phyloP scores from a whole-genome alignment of 2,329 filamentous ascomycete genomes.

The Xylaria sp. region DNA sequence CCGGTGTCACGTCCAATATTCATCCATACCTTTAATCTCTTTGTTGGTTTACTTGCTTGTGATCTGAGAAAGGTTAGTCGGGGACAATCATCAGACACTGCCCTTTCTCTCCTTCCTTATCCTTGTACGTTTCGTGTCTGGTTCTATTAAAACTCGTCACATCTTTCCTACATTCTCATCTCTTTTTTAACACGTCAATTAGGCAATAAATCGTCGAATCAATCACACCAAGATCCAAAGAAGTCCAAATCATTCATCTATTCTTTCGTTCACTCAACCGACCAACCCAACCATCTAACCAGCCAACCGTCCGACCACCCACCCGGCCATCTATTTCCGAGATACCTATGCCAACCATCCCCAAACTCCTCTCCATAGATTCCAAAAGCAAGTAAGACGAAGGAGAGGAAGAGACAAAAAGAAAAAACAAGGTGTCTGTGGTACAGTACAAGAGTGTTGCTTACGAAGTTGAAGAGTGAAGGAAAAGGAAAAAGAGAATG shows the following conservation, averaged over 20 bases:
- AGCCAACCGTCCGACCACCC: not conserved
- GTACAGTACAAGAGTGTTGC: constrained; percentile 8
- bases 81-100: too few relatives aligned
- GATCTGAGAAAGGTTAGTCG: too few relatives aligned
- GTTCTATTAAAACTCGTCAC: not conserved
- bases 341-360: not conserved
- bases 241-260: constrained; percentile 19
- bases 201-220: not conserved
- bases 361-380: constrained; percentile 10
- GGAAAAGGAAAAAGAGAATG: not conserved
- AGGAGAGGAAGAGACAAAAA: not conserved
- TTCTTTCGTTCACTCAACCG: constrained; percentile 9
- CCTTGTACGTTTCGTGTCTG: not conserved
- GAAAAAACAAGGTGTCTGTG: not conserved
- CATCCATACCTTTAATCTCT: too few relatives aligned
- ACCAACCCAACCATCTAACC: not conserved
- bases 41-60: too few relatives aligned
- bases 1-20: too few relatives aligned
- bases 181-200: not conserved
- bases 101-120: not conserved
- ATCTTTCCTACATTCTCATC: not conserved
- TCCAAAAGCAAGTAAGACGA: not conserved
- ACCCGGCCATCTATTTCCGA: constrained; percentile 11
- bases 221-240: not conserved
- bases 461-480: not conserved